Percentiles rank a stretch among this genome's conserved stretches.
phyloP scores from a whole-genome alignment of 2,329 filamentous ascomycete species.

The Aspergillus glaucus region DNA sequence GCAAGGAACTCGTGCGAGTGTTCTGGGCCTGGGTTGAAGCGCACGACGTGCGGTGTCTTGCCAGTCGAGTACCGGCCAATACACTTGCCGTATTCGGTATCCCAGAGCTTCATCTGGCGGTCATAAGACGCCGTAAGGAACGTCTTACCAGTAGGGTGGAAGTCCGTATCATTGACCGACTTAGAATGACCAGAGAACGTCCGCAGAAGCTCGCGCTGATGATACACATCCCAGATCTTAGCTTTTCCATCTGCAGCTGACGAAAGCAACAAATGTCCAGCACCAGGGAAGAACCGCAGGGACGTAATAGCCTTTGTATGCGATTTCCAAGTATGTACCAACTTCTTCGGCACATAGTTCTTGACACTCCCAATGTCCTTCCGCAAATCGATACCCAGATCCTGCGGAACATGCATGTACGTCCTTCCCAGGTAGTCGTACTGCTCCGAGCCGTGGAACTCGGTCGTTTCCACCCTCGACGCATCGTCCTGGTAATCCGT shows the following conservation, averaged over 20 bases:
- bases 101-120: slow-evolving; percentile 95
- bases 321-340: slow-evolving; percentile 81
- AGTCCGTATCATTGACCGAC: slow-evolving; percentile 81
- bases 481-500: slow-evolving; percentile 48
- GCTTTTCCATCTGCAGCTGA: slow-evolving; percentile 85
- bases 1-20: slow-evolving; percentile 85
- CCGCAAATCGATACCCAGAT: slow-evolving; percentile 75
- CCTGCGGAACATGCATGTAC: slow-evolving; percentile 95
- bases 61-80: slow-evolving; percentile 84
- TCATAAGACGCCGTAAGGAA: slow-evolving; percentile 93
- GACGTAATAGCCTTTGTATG: slow-evolving; percentile 82
- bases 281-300: slow-evolving; percentile 79
- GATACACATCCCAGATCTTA: slow-evolving; percentile 93
- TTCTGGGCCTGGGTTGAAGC: slow-evolving; percentile 77
- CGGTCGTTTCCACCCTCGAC: slow-evolving; percentile 69
- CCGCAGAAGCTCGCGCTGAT: slow-evolving; percentile 77
- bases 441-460: slow-evolving; percentile 76
- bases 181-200: slow-evolving; percentile 90
- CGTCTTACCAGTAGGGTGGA: slow-evolving; percentile 72
- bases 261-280: slow-evolving; percentile 82
- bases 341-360: slow-evolving; percentile 92
- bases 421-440: slow-evolving; percentile 92
- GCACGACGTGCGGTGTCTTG: slow-evolving; percentile 89
- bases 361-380: slow-evolving; percentile 75
- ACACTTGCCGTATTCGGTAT: slow-evolving; percentile 89